Percentiles rank a stretch among this genome's conserved stretches.
Conservation (phyloP, 768 basidiomycete genomes). For the Flagelloscypha sp. region DNA sequence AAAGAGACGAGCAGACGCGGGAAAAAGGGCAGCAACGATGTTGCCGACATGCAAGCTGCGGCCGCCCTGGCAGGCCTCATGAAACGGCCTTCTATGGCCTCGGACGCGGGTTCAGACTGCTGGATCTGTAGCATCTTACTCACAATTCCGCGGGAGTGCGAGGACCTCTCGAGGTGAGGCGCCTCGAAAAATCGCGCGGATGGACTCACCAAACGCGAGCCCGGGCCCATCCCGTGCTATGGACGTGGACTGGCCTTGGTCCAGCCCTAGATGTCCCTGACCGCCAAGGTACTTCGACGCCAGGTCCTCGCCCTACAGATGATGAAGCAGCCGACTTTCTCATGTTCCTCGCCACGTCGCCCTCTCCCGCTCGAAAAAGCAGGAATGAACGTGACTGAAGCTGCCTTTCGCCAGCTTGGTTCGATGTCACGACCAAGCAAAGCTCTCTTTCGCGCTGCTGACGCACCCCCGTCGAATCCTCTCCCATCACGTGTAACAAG, state of each 20-base stretch:
- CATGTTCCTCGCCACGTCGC: constrained; percentile 78
- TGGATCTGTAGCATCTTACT: too few species aligned
- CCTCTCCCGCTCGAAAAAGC: constrained; percentile 63
- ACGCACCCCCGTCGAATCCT: constrained; percentile 7
- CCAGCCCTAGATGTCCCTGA: constrained; percentile 30
- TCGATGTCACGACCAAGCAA: constrained; percentile 29
- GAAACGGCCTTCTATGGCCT: constrained; percentile 50
- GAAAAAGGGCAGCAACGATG: constrained; percentile 18
- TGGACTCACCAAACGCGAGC: too few species aligned
- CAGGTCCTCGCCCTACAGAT: constrained; percentile 53
- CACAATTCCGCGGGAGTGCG: constrained; percentile 63
- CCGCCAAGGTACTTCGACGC: constrained; percentile 28
- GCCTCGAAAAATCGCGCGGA: too few species aligned
- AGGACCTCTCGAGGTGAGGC: too few species aligned
- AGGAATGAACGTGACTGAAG: constrained; percentile 47
- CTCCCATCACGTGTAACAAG: neutral
- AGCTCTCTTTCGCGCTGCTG: constrained; percentile 37
- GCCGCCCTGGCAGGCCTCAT: constrained; percentile 70
- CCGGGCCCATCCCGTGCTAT: constrained; percentile 5
- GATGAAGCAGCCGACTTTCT: constrained; percentile 83
- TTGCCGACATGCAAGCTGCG: constrained; percentile 74
- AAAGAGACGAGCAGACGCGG: constrained; percentile 25
- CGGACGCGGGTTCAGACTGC: constrained; percentile 52
- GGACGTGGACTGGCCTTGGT: constrained; percentile 13
- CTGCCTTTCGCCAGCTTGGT: constrained; percentile 51